Percentiles rank a stretch among this genome's conserved stretches.
Conservation (phyloP, 768 basidiomycete genomes). For the Lenzites betulinus region DNA sequence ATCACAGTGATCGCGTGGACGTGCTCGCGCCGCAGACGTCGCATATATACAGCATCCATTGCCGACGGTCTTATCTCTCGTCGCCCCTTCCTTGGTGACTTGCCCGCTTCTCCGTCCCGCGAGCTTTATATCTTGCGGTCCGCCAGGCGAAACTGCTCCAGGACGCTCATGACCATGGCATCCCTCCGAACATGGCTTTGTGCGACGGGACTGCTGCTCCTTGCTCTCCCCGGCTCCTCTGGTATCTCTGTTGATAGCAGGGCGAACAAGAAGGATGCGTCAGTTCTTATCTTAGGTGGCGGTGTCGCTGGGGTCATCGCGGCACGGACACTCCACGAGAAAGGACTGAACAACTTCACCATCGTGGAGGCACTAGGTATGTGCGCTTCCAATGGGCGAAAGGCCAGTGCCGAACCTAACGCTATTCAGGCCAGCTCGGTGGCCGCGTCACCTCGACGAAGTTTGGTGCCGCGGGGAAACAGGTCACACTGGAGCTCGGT, state of each 20-base stretch:
- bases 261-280: conserved; percentile 1
- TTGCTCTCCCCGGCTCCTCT: background rate
- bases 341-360: conserved; percentile 56
- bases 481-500: conserved; percentile 44
- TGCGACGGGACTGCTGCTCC: background rate
- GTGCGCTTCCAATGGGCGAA: background rate
- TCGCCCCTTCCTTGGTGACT: background rate
- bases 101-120: background rate
- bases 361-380: conserved; percentile 52
- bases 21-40: background rate
- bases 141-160: background rate
- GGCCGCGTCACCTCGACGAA: conserved; percentile 50
- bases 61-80: background rate
- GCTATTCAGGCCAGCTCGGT: conserved; percentile 49
- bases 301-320: conserved; percentile 65
- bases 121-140: background rate
- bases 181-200: background rate
- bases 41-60: background rate
- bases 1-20: too few relatives aligned
- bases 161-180: background rate
- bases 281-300: conserved; percentile 62
- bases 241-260: conserved; percentile 1
- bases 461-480: conserved; percentile 42
- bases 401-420: too few relatives aligned
- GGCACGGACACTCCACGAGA: conserved; percentile 54